Conservation (phyloP, 2,329 filamentous ascomycete species). For the Scleromitrula shiraiana region DNA sequence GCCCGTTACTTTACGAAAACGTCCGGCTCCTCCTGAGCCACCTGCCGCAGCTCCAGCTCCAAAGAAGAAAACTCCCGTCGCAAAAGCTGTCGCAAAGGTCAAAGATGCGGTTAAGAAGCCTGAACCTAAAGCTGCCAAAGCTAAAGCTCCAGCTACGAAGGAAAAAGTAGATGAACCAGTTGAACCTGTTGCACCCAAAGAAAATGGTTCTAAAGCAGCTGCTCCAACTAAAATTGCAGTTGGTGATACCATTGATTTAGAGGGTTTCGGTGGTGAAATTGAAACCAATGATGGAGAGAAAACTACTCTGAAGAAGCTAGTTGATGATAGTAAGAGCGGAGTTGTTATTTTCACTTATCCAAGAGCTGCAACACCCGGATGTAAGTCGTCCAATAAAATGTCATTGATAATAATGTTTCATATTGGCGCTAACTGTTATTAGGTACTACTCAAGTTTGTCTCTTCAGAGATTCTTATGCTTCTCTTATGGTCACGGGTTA, state of each 20-base stretch:
- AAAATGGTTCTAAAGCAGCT: conserved; percentile 25
- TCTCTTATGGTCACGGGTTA: conserved; percentile 71
- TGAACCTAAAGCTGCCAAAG: conserved; percentile 30
- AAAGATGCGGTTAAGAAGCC: too few species aligned
- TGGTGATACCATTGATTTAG: conserved; percentile 48
- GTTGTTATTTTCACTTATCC: conserved; percentile 95
- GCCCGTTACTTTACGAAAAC: conserved; percentile 53
- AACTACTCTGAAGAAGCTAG: conserved; percentile 70
- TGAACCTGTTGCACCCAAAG: conserved; percentile 25
- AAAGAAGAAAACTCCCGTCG: conserved; percentile 38
- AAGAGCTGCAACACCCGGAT: conserved; percentile 87
- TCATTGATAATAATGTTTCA: neutral
- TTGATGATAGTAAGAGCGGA: conserved; percentile 75
- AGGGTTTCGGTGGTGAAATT: conserved; percentile 61
- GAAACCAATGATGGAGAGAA: conserved; percentile 78
- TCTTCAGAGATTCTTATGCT: conserved; percentile 81
- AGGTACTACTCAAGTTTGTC: conserved; percentile 90
- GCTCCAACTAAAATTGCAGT: conserved; percentile 36
- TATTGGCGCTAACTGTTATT: conserved; percentile 6
- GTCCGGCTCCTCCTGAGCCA: conserved; percentile 44
- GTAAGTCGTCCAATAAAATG: conserved; percentile 46
- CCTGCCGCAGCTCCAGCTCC: conserved; percentile 39
- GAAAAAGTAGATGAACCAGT: conserved; percentile 23
- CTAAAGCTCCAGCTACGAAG: conserved; percentile 26
- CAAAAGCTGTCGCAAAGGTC: conserved; percentile 36